Base-by-base conservation (phyloP, 2,329 filamentous ascomycete species). In the Cylindrodendrum hubeiense region DNA sequence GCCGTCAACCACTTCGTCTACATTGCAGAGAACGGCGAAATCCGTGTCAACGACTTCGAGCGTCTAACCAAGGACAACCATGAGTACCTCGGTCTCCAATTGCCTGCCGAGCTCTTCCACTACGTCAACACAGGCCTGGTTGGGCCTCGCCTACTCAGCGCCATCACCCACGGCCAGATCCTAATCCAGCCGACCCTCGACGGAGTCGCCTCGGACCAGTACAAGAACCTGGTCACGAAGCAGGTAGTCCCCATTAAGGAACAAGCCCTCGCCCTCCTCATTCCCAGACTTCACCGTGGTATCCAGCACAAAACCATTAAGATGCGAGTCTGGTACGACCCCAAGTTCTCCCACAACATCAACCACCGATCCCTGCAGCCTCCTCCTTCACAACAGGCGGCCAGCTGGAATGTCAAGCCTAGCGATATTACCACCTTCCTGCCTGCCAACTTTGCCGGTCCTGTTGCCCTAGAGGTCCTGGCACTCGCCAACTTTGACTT, bases 91-190 rank as follows among this genome's bases (percentile, higher is more conserved):
- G 94, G 94, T n/a, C 89, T 97, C 64, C 92, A 95, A 65, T 85
- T 99, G 5, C 94, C 96, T 0, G 90, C 94, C 43, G 96, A 99
- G 79, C 85, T 98, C 19, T 95, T 95, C 77, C 92, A 94, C 79
- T 98, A 98, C 78, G 85, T 98, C 53, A 94, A 94, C 63, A 90
- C 88, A 55, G 96, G 94, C 34, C 83, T 98, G 46, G 89, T 98
- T 69, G 90, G 93, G 28, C 86, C 94, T 24, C 89, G 93, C 51
- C 85, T 97, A 39, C 86, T 97, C 13, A 93, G 92, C 77, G 95
- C 91, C 87, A 89, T 97, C 71, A 92, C 93, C 5, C 91, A 93
- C 58, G 90, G 91, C 68, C 90, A 95, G 77, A 88, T 97, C 62
- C 81, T 92, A 30, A 87, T 98, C 55, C 86, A 90, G 55, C 91